Evolutionary conservation across 2,329 filamentous ascomycete genomes (phyloP).

Genomic region (Albifimbria verrucaria): DNA sequence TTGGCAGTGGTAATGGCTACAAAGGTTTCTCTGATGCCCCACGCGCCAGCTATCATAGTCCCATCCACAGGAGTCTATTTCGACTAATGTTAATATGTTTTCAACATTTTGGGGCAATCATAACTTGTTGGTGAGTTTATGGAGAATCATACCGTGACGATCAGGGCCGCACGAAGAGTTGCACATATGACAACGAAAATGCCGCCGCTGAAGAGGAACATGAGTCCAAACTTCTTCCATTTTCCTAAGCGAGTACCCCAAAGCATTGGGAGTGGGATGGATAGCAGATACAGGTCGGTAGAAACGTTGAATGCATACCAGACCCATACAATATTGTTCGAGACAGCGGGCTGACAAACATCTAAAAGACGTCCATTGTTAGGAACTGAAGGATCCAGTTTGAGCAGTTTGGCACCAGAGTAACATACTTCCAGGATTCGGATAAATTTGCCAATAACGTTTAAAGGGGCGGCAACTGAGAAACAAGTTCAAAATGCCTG

Average conservation of each 20-base stretch:
- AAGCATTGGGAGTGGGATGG: constrained; percentile 50
- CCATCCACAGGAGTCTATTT: constrained; percentile 33
- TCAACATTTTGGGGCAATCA: not conserved
- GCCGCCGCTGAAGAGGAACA: constrained; percentile 33
- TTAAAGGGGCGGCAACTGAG: constrained; percentile 47
- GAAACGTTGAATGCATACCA: constrained; percentile 45
- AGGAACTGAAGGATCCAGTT: constrained; percentile 7
- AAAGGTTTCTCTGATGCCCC: constrained; percentile 38
- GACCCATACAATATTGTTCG: constrained; percentile 44
- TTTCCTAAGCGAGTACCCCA: constrained; percentile 27
- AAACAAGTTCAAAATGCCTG: constrained; percentile 44
- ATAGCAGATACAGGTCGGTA: constrained; percentile 54
- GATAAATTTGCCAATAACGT: constrained; percentile 55
- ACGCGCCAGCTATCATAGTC: constrained; percentile 32
- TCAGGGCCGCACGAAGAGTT: constrained; percentile 31
- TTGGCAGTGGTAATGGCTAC: constrained; percentile 39
- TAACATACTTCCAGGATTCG: constrained; percentile 50
- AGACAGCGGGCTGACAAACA: constrained; percentile 43
- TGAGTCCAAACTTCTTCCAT: constrained; percentile 30
- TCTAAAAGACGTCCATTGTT: constrained; percentile 19
- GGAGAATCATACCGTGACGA: constrained; percentile 25
- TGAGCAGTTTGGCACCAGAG: constrained; percentile 4
- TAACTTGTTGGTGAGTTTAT: not conserved
- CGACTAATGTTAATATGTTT: not conserved
- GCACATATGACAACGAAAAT: constrained; percentile 36